Conservation (phyloP, 2,329 filamentous ascomycete species). For the Tricladium varicosporioides region DNA sequence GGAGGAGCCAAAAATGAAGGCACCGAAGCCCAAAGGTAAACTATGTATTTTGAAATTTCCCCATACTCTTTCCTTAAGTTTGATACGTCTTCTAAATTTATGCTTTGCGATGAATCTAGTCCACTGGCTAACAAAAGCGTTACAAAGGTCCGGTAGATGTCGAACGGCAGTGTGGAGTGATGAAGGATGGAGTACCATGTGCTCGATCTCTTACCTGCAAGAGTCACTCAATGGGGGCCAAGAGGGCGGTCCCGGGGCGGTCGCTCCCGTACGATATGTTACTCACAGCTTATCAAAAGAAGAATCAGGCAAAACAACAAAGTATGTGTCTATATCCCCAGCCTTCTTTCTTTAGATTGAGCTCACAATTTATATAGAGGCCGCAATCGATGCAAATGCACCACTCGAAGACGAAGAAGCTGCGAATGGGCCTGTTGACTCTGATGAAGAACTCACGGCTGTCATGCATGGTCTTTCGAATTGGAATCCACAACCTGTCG, state of each 20-base stretch:
- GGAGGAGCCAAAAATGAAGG: slow-evolving; percentile 82
- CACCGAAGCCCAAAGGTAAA: slow-evolving; percentile 76
- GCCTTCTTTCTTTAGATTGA: slow-evolving; percentile 14
- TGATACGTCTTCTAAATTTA: slow-evolving; percentile 1
- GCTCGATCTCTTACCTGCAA: slow-evolving; percentile 90
- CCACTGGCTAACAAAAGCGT: slow-evolving; percentile 6
- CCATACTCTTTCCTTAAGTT: neutral
- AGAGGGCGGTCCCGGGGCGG: slow-evolving; percentile 81
- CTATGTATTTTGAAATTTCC: neutral
- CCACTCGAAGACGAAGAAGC: slow-evolving; percentile 81
- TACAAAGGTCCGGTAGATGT: slow-evolving; percentile 78
- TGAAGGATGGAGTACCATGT: slow-evolving; percentile 82
- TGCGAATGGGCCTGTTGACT: slow-evolving; percentile 80
- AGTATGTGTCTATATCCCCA: slow-evolving; percentile 57
- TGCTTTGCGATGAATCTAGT: neutral
- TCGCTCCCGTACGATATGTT: slow-evolving; percentile 92
- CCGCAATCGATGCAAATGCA: slow-evolving; percentile 90
- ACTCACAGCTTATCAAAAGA: slow-evolving; percentile 86
- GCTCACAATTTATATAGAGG: slow-evolving; percentile 56
- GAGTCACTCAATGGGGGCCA: slow-evolving; percentile 92
- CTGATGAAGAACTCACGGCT: slow-evolving; percentile 87
- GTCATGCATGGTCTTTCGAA: slow-evolving; percentile 80
- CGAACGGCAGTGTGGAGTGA: slow-evolving; percentile 88
- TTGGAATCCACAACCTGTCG: slow-evolving; percentile 75
- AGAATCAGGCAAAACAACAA: slow-evolving; percentile 97